These are phyloP conservation scores for Penicillium salamii DNA, from an alignment of 495 filamentous ascomycete genomes.

Conservation along the genomic window DNA sequence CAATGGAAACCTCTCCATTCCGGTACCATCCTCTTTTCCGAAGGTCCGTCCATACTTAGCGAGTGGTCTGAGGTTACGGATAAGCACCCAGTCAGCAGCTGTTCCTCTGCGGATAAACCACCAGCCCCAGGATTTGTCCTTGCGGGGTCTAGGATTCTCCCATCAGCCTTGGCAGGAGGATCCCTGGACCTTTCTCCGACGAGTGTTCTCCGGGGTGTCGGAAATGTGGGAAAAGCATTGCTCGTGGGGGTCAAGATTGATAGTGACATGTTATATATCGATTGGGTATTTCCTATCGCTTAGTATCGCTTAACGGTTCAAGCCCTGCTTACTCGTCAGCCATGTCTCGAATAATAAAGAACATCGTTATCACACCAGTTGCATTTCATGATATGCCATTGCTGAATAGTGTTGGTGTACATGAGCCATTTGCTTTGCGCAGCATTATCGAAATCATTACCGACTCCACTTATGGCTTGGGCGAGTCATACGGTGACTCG, in stretches of 20 bases:
- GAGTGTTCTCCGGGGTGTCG: neutral
- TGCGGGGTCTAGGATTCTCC: neutral
- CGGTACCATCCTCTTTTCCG: neutral
- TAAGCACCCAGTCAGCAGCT: neutral
- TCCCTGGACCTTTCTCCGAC: neutral
- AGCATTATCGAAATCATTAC: slow-evolving; percentile 5
- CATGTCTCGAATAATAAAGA: slow-evolving; percentile 1
- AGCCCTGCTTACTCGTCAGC: neutral
- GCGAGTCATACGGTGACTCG: neutral
- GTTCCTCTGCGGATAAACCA: neutral
- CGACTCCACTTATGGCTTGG: neutral
- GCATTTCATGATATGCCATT: slow-evolving; percentile 3
- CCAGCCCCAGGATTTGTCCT: neutral
- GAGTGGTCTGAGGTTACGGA: neutral
- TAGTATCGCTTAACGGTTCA: neutral
- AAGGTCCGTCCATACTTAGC: neutral
- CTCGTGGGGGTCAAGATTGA: neutral
- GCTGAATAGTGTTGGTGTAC: slow-evolving; percentile 5
- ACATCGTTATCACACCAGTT: neutral
- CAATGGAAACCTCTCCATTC: neutral
- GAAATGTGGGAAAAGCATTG: neutral
- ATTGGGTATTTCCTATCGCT: neutral
- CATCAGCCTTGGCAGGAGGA: neutral
- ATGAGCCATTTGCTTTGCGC: slow-evolving; percentile 6
- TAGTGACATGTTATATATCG: neutral